Conservation (phyloP, 2,329 filamentous ascomycete genomes). For the Colletotrichum siamense region DNA sequence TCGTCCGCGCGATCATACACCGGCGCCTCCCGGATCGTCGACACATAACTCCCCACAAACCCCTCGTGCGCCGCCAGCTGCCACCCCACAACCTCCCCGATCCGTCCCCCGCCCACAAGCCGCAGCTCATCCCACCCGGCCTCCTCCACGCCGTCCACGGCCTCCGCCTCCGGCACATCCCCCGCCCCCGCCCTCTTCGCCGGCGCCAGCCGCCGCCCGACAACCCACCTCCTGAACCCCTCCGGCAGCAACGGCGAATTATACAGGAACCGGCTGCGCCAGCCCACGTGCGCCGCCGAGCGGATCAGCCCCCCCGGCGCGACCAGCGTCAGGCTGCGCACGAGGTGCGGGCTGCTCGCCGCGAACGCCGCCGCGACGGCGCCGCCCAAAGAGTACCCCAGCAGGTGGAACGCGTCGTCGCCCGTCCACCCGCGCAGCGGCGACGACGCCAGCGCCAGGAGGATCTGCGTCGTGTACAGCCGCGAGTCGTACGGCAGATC, state of each 20-base stretch:
- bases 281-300: constrained; percentile 60
- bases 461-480: constrained; percentile 70
- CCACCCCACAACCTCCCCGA: constrained; percentile 71
- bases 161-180: constrained; percentile 41
- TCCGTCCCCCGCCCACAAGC: constrained; percentile 55
- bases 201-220: constrained; percentile 51
- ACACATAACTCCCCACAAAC: constrained; percentile 74
- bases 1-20: constrained; percentile 66
- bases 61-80: constrained; percentile 71
- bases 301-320: constrained; percentile 74
- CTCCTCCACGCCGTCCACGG: constrained; percentile 39
- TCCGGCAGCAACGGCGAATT: constrained; percentile 64
- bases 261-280: constrained; percentile 68
- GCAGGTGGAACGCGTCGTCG: constrained; percentile 66
- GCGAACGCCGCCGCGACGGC: constrained; percentile 75
- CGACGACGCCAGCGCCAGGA: constrained; percentile 70
- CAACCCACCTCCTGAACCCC: constrained; percentile 57
- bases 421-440: constrained; percentile 56
- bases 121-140: constrained; percentile 46
- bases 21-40: constrained; percentile 72
- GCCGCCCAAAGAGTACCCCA: constrained; percentile 84
- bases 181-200: constrained; percentile 33
- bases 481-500: constrained; percentile 65
- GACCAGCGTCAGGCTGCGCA: constrained; percentile 69
- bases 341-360: constrained; percentile 67